Evolutionary conservation across 176 grass and related monocot genomes (phyloP).

Genomic region (Paspalum vaginatum): DNA sequence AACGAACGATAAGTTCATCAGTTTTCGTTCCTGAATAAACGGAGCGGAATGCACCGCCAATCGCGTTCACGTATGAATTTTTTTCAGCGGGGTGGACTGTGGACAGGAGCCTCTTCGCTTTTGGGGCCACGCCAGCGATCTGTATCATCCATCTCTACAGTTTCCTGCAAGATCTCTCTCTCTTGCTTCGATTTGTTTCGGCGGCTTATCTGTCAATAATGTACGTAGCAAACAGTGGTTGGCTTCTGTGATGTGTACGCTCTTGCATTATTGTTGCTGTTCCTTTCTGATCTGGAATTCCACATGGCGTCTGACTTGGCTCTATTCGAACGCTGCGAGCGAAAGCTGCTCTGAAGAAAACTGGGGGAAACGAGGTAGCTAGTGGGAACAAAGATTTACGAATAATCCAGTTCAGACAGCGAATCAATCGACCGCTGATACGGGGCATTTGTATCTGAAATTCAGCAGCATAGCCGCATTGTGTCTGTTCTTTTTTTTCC

Average conservation of each 20-base stretch:
- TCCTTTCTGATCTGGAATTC: slow-evolving; percentile 4
- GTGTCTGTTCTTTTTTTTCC: neutral
- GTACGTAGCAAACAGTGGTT: neutral
- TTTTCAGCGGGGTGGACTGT: neutral
- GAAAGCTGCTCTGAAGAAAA: neutral
- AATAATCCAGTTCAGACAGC: neutral
- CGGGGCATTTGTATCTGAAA: neutral
- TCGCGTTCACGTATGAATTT: neutral
- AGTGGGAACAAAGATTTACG: neutral
- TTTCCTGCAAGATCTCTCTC: neutral
- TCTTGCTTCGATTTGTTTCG: neutral
- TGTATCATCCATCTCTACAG: neutral
- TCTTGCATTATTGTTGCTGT: neutral
- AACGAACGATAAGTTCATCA: neutral
- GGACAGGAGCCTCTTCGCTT: neutral
- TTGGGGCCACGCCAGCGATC: neutral
- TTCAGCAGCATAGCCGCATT: neutral
- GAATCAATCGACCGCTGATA: neutral
- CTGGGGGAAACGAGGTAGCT: neutral
- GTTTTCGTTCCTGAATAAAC: neutral
- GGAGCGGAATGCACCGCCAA: too few species aligned
- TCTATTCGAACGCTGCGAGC: neutral
- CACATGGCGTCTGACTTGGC: slow-evolving; percentile 18
- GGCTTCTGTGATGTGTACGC: neutral
- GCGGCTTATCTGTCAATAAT: neutral